Percentiles rank a stretch among this genome's conserved stretches.
These are phyloP conservation scores for Pichia phayaonensis DNA, from an alignment of 805 yeast species.

Conservation along the genomic window DNA sequence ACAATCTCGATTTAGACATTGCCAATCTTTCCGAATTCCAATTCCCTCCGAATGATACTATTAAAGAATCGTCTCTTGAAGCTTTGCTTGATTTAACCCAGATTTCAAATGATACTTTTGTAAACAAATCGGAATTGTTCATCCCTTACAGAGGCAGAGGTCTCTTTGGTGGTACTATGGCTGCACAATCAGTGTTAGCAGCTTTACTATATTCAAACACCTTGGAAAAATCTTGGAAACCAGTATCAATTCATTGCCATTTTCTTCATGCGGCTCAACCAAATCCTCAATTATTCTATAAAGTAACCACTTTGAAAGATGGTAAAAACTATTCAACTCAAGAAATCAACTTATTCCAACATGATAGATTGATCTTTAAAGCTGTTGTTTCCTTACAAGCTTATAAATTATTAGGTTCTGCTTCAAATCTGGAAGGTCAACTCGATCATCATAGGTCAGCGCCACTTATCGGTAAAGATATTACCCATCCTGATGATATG, in stretches of 20 bases:
- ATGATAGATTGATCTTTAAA: slow-evolving; percentile 41
- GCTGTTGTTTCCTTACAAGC: slow-evolving; percentile 43
- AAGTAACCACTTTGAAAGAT: slow-evolving; percentile 44
- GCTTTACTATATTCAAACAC: slow-evolving; percentile 45
- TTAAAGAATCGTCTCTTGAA: slow-evolving; percentile 15
- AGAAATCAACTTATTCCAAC: slow-evolving; percentile 49
- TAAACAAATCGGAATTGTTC: slow-evolving; percentile 21
- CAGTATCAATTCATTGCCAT: slow-evolving; percentile 56
- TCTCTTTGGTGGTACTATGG: slow-evolving; percentile 63
- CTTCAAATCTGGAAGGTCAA: slow-evolving; percentile 25
- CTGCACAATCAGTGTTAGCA: slow-evolving; percentile 59
- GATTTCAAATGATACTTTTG: slow-evolving; percentile 17
- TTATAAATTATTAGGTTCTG: slow-evolving; percentile 25
- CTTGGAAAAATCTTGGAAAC: slow-evolving; percentile 32
- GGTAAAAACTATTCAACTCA: slow-evolving; percentile 47
- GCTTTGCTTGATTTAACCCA: slow-evolving; percentile 17
- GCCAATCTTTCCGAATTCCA: neutral
- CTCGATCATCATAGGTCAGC: slow-evolving; percentile 21
- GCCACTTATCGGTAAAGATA: slow-evolving; percentile 25
- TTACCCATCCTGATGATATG: slow-evolving; percentile 23
- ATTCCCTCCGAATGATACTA: neutral
- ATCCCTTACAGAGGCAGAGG: slow-evolving; percentile 54
- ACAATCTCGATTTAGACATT: neutral
- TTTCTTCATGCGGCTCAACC: slow-evolving; percentile 51
- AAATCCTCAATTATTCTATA: slow-evolving; percentile 39